Evolutionary conservation across 768 basidiomycete genomes (phyloP), one percentile per base, ranked within the genome.

Genomic region (Boletus fagicola): DNA sequence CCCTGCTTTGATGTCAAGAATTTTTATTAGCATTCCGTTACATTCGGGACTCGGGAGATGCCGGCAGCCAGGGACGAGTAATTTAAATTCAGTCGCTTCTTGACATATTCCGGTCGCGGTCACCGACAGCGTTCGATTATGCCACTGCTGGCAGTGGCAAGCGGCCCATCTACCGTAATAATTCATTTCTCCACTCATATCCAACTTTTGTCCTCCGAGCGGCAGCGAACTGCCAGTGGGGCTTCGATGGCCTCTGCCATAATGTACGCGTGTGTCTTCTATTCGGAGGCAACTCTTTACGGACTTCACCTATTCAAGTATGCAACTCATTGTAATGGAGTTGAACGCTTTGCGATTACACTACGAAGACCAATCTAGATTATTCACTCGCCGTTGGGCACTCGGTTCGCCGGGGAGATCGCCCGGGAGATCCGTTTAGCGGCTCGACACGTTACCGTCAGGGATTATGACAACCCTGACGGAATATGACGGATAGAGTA

Each of bases 401-500:
- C 56, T 47, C 49, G 49, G 49, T 49, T 60, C 44, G 43, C 40
- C 28, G 12, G 35, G 16, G 48, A 15, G 24, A 12, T 42, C 7
- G 38, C 35, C n/a, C 22, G 35, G 20, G 51, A 15, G n/a, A n/a
- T 24, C 4, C 36, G 22, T 54, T 51, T 31, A 31, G 15, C 11
- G 8, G 33, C 10, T 44, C 50, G 22, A 18, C 33, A 35, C 22
- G 20, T 33, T 18, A 24, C 51, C 33, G 40, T 22, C 47, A 43
- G 16, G 44, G 36, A 26, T 60, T 44, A 54, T 58, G 44, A 53
- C 36, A 65, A 43, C 43, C 11, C 4, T 64, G 54, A 66, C 65
- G 67, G 40, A 65, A 67, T 50, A 15, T 50, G 42, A 47, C 65
- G 58, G 54, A 44, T 51, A 56, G n/a, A 33, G 35, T 22, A 51